A percentile compares a stretch with the other conserved stretches of the same genome.
Conservation (phyloP, 2,329 filamentous ascomycete genomes). For the Calycina marina region DNA sequence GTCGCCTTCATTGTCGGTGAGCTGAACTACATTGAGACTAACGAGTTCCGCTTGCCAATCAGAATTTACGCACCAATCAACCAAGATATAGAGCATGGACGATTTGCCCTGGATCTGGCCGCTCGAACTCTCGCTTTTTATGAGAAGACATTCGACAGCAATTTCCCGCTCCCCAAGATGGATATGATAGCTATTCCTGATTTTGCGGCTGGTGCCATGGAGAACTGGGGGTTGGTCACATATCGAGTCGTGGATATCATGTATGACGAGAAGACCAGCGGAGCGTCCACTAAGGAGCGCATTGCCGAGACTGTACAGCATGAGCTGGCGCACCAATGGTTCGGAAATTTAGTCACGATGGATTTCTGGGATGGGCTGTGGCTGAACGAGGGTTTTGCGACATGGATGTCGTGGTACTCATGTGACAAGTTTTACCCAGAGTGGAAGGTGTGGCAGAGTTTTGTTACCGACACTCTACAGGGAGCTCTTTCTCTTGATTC, state of each 20-base stretch:
- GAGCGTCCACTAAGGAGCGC: conserved; percentile 78
- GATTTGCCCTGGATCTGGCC: conserved; percentile 79
- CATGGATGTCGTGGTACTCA: conserved; percentile 87
- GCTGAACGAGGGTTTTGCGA: conserved; percentile 89
- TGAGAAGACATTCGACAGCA: conserved; percentile 81
- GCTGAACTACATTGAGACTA: conserved; percentile 86
- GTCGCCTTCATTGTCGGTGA: conserved; percentile 89
- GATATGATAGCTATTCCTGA: conserved; percentile 94
- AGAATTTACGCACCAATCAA: conserved; percentile 89
- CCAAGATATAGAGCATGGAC: conserved; percentile 78
- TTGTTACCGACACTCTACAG: conserved; percentile 85
- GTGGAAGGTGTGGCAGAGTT: conserved; percentile 96
- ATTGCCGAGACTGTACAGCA: conserved; percentile 95
- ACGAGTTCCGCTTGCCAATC: conserved; percentile 79
- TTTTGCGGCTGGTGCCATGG: conserved; percentile 87
- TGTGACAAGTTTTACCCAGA: conserved; percentile 93
- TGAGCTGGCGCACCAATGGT: conserved; percentile 96
- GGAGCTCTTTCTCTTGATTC: conserved; percentile 80
- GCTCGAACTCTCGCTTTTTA: conserved; percentile 87
- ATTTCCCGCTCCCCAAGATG: conserved; percentile 86
- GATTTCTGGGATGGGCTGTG: conserved; percentile 97
- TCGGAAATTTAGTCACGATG: conserved; percentile 95
- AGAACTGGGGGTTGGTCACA: conserved; percentile 95
- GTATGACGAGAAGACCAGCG: conserved; percentile 81
- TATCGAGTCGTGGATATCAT: conserved; percentile 87